phyloP scores from a whole-genome alignment of 257 asterid genomes.

The Nicotiana sylvestris region DNA sequence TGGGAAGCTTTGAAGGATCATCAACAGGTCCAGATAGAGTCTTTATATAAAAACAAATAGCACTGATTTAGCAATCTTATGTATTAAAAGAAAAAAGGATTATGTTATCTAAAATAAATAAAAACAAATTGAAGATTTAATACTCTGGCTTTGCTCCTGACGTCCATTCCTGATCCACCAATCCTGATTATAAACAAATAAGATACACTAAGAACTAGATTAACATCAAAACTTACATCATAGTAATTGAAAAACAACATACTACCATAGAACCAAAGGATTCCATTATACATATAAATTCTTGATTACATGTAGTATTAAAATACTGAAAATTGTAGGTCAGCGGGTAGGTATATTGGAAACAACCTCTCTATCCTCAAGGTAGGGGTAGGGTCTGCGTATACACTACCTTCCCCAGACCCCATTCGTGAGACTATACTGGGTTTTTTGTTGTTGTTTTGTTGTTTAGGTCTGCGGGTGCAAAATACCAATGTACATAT shows the following conservation, averaged over 20 bases:
- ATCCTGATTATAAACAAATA: constrained; percentile 43
- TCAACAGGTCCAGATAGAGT: constrained; percentile 77
- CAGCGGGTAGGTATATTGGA: no score
- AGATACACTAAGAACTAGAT: background rate
- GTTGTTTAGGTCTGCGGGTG: background rate
- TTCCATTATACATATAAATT: background rate
- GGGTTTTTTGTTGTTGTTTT: no score
- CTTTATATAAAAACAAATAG: constrained; percentile 31
- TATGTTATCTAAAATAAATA: background rate
- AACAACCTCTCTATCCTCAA: no score
- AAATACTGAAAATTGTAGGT: no score
- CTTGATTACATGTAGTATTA: background rate
- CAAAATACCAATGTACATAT: background rate
- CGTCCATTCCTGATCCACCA: constrained; percentile 91
- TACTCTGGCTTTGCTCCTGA: constrained; percentile 96
- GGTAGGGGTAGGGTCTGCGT: no score
- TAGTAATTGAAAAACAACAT: background rate
- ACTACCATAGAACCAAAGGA: background rate
- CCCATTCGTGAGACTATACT: no score
- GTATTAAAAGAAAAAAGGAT: background rate
- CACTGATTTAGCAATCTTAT: background rate
- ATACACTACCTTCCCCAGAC: no score
- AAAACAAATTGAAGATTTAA: background rate
- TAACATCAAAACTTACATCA: background rate
- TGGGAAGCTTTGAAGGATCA: constrained; percentile 95